Base-by-base conservation (phyloP, 345 rosid species). In the Angophora floribunda region DNA sequence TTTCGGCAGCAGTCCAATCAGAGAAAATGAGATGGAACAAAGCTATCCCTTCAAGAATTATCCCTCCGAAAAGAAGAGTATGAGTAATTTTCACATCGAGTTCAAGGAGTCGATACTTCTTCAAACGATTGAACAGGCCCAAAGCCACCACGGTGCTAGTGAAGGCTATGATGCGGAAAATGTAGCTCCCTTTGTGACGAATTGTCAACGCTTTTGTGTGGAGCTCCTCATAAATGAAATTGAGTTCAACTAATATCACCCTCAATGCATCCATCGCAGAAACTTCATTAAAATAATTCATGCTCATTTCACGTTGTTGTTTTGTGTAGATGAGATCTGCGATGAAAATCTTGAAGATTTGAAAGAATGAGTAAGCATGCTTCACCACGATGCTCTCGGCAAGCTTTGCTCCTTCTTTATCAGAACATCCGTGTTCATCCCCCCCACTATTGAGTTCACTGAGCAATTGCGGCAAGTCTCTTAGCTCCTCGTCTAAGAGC, bases 251-350 rank as follows among this genome's bases (percentile, higher is more conserved):
- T 0, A 8, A 61, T 61, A 61, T 61, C 0, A 61, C 4, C 70
- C 70, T 61, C 70, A 61, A 61, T 0, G 16, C 70, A 24, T 61
- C 0, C 14, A 61, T 0, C 0, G 17, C 4, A 63, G 70, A 63
- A 13, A 63, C 19, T 28, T n/a, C n/a, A 1, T 0, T 0, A 6
- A 63, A 63, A n/a, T 6, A 3, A 1, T 12, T 3, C 0, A 13
- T 6, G 7, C 17, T 63, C 36, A 6, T n/a, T 0, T 63, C 1
- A 2, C 19, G 36, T 63, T 63, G 63, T 22, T 21, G 0, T 8
- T 22, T 3, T 5, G 15, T 13, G 32, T 13, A n/a, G 36, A 28
- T 61, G 4, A 61, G 8, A 6, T 61, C 36, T 13, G 0, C 2
- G 0, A 61, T 13, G 70, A 61, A 61, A 32, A 61, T 13, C 32